A percentile compares a stretch with the other conserved stretches of the same genome.
These are phyloP conservation scores for Hypoxylon sp. DNA, from an alignment of 2,329 filamentous ascomycete genomes.

Conservation along the genomic window DNA sequence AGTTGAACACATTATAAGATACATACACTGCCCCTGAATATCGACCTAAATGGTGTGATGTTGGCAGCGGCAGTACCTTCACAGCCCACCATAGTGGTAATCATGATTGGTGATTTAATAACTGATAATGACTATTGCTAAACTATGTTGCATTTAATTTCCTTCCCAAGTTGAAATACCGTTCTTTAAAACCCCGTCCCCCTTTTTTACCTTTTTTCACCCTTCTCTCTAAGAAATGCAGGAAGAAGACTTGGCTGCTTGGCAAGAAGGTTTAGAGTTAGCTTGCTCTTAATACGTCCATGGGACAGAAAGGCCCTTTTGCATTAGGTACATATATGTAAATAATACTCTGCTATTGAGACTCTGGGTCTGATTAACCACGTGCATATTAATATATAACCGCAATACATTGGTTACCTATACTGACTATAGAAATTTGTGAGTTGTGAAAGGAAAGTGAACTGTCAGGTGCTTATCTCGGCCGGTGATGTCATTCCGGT, in stretches of 20 bases:
- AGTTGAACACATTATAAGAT: neutral
- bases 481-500: slow-evolving; percentile 38
- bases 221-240: neutral
- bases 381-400: neutral
- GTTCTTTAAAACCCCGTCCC: neutral
- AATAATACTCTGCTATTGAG: neutral
- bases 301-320: neutral
- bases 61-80: slow-evolving; percentile 10
- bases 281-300: neutral
- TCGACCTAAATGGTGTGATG: slow-evolving; percentile 2
- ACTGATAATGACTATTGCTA: neutral
- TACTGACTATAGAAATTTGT: neutral
- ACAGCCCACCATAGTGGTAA: neutral
- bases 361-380: neutral
- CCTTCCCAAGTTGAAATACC: neutral
- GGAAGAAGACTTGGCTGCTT: neutral
- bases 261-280: neutral
- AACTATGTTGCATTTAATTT: neutral
- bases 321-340: neutral
- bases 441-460: slow-evolving; percentile 5
- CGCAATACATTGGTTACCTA: neutral
- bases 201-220: neutral
- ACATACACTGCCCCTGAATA: slow-evolving; percentile 1
- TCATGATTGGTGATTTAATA: neutral
- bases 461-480: slow-evolving; percentile 28